Base-by-base conservation (phyloP, 2,329 filamentous ascomycete genomes). In the Ilyonectria mors-panacis region DNA sequence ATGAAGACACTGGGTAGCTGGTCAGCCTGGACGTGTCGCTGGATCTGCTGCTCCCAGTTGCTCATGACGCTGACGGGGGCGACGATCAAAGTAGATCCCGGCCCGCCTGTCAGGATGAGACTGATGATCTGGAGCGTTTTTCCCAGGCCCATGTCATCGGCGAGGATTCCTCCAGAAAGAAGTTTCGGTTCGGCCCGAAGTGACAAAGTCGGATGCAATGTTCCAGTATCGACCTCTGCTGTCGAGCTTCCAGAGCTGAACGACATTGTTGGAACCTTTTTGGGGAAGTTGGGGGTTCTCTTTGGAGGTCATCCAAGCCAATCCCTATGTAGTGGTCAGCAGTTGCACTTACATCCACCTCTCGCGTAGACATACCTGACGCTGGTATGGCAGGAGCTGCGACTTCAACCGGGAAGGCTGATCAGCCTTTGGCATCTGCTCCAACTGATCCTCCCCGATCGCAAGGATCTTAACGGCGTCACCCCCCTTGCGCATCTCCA, bases 101-200 rank as follows among this genome's bases (percentile, higher is more conserved):
- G 78, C 0, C 82, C 82, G 6, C 85, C 85, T 4, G 84, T 84
- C 57, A 95, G 81, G 62, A 97, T 91, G 39, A 97, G 82, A 59
- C 93, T 93, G 72, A 97, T 95, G 54, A 94, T 87, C 77, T 97
- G 93, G 9, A 97, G 85, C 0, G 94, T 97, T 82, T 97, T 97
- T 26, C 94, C 94, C 6, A 97, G 82, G 4, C 94, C 94, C 95
- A 97, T 97, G 75, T 97, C 94, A 78, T 97, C 94, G 13, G 80
- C 94, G 9, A 97, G 85, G 56, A 97, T 94, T 35, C 94, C 94
- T 19, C 94, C 94, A 56, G 90, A 93, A 7, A 93, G 89, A 23
- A 97, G 85, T 1, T 82, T 79, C 0, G 94, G 94, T 1, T 86
- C 80, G 3, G 78, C 79, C 79, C 0, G 78, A 79, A 9, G 87